A percentile compares a stretch with the other conserved stretches of the same genome.
These are phyloP conservation scores for Spizellomyces punctatus DNA, from an alignment of 192 early-diverging fungal genomes.

Conservation along the genomic window DNA sequence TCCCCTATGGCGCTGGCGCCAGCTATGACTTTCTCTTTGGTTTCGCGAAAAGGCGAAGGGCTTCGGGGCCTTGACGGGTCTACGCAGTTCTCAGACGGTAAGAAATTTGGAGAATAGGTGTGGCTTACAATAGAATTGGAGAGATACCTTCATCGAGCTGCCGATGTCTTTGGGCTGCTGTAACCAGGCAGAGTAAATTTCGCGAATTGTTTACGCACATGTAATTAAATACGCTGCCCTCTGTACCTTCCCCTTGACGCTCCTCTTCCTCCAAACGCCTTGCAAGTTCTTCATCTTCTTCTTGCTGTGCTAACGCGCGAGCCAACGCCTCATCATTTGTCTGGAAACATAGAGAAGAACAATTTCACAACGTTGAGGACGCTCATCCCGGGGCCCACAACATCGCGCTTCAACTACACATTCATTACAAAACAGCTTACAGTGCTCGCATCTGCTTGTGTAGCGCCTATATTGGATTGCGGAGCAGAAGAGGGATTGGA, in stretches of 20 bases:
- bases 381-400: no score
- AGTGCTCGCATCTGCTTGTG: not conserved
- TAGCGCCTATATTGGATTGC: not conserved
- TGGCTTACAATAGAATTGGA: no score
- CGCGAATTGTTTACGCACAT: no score
- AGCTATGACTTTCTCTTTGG: slow-evolving; percentile 21
- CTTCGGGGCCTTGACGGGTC: not conserved
- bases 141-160: no score
- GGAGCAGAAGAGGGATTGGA: slow-evolving; percentile 22
- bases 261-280: slow-evolving; percentile 22
- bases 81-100: no score
- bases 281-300: slow-evolving; percentile 29
- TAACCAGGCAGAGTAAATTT: no score
- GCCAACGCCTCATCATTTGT: slow-evolving; percentile 23
- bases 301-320: slow-evolving; percentile 17
- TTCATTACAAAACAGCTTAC: no score
- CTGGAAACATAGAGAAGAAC: not conserved
- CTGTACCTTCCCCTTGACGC: not conserved
- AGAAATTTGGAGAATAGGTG: no score
- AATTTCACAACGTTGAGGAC: no score
- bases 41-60: slow-evolving; percentile 17
- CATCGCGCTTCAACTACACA: no score
- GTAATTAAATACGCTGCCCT: no score
- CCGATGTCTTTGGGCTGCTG: no score
- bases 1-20: slow-evolving; percentile 17